Percentiles rank a stretch among this genome's conserved stretches.
Evolutionary conservation across 139 green algal genomes (phyloP).

Genomic region (Parachlorella kessleri): DNA sequence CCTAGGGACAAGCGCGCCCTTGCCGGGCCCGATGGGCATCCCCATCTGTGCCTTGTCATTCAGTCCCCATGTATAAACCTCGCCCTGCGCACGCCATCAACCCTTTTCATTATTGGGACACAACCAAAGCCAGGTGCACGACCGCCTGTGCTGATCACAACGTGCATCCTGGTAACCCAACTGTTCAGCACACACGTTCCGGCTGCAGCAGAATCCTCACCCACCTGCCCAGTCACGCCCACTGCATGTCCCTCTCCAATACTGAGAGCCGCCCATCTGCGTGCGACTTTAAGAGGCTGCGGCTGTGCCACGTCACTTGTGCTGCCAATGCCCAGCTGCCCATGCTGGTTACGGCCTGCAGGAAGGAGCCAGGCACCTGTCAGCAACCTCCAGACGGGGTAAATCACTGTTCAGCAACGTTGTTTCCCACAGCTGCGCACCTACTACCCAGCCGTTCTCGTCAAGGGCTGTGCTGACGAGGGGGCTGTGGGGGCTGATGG

Average conservation of each 20-base stretch:
- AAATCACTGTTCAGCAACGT: too few relatives aligned
- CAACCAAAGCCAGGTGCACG: too few relatives aligned
- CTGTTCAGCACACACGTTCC: too few relatives aligned
- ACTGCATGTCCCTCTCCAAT: slow-evolving; percentile 69
- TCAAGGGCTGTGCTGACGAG: slow-evolving; percentile 73
- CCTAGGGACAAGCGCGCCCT: slow-evolving; percentile 51
- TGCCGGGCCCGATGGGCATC: slow-evolving; percentile 33
- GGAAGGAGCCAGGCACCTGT: too few relatives aligned
- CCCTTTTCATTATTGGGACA: too few relatives aligned
- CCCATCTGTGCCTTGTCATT: slow-evolving; percentile 71
- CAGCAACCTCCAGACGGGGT: too few relatives aligned
- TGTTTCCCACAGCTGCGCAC: slow-evolving; percentile 42
- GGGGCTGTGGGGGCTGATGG: slow-evolving; percentile 63
- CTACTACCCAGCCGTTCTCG: slow-evolving; percentile 82
- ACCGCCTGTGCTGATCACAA: too few relatives aligned
- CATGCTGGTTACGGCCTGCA: slow-evolving; percentile 40
- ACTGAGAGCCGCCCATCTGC: slow-evolving; percentile 72
- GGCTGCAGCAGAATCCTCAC: too few relatives aligned
- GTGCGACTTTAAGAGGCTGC: slow-evolving; percentile 60
- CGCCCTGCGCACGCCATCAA: slow-evolving; percentile 49
- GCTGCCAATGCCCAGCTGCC: slow-evolving; percentile 51
- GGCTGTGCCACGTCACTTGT: slow-evolving; percentile 45
- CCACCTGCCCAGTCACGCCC: slow-evolving; percentile 53
- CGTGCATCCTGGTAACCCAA: too few relatives aligned
- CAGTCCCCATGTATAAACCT: slow-evolving; percentile 83